Evolutionary conservation across 441 rosid genomes (phyloP).

Genomic region (Macaranga tanarius): DNA sequence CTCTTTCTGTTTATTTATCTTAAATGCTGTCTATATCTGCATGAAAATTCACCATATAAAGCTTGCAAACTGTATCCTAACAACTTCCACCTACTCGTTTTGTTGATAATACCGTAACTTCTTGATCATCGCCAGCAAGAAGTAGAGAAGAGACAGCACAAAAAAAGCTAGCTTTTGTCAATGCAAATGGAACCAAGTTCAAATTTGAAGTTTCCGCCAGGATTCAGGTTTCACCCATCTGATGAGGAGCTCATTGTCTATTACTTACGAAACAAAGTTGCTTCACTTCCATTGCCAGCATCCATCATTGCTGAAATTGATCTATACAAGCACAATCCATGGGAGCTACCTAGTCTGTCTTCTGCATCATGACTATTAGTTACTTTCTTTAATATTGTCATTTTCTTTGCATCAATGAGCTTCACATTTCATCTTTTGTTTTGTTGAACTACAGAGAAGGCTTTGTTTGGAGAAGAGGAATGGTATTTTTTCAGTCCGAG

Average conservation of each 20-base stretch:
- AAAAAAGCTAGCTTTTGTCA: not conserved
- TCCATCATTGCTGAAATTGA: slow-evolving; percentile 44
- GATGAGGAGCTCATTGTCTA: slow-evolving; percentile 56
- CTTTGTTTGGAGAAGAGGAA: slow-evolving; percentile 52
- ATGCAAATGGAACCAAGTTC: not conserved
- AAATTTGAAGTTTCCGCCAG: slow-evolving; percentile 44
- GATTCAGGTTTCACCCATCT: slow-evolving; percentile 64
- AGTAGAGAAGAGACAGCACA: not conserved
- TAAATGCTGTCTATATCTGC: slow-evolving; percentile 13
- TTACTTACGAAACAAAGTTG: slow-evolving; percentile 50
- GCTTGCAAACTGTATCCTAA: not conserved
- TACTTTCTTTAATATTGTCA: not conserved
- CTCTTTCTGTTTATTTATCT: slow-evolving; percentile 8
- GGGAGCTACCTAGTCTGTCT: slow-evolving; percentile 53
- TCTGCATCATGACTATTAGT: not conserved
- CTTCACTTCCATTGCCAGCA: slow-evolving; percentile 44
- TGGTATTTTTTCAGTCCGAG: slow-evolving; percentile 58
- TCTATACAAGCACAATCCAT: slow-evolving; percentile 47
- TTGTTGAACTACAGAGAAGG: slow-evolving; percentile 31
- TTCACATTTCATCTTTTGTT: not conserved
- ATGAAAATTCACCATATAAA: slow-evolving; percentile 11
- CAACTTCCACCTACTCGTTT: not conserved
- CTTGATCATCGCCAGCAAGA: not conserved
- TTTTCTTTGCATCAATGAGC: not conserved
- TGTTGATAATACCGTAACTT: not conserved